Conservation (phyloP, 106 monocot genomes). For the Acanthochlamys bracteata region DNA sequence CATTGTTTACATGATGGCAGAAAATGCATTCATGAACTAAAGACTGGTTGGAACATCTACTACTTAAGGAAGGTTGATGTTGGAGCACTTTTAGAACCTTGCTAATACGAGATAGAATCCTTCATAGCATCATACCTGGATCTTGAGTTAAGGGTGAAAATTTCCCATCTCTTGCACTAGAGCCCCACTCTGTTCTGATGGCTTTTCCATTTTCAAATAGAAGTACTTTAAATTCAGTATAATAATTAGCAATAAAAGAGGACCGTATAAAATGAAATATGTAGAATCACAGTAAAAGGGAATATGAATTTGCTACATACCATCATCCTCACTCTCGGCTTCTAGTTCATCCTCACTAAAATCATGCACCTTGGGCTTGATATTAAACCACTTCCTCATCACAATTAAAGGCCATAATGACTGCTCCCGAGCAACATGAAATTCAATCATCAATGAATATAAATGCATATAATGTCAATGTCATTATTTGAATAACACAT, state of each 20-base stretch:
- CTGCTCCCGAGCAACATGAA: slow-evolving; percentile 3
- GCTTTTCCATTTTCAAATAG: slow-evolving; percentile 2
- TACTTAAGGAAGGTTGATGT: not conserved
- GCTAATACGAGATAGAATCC: not conserved
- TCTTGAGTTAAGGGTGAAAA: not conserved
- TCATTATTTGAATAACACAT: not conserved
- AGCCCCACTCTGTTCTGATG: not conserved
- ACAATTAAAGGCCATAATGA: slow-evolving; percentile 22
- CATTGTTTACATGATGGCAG: too few species aligned
- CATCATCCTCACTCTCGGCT: slow-evolving; percentile 33
- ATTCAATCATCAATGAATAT: not conserved
- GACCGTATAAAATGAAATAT: not conserved
- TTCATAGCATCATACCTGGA: slow-evolving; percentile 1
- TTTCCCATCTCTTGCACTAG: not conserved
- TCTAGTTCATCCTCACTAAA: slow-evolving; percentile 36
- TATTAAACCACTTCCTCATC: slow-evolving; percentile 28
- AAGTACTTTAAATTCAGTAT: not conserved
- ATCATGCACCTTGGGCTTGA: slow-evolving; percentile 25
- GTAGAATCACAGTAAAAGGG: not conserved
- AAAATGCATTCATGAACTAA: too few species aligned
- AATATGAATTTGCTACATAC: slow-evolving; percentile 1
- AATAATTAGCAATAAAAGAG: not conserved
- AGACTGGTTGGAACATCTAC: not conserved
- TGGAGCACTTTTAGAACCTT: not conserved
- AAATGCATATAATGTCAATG: not conserved